Base-by-base conservation (phyloP, 2,329 filamentous ascomycete species). In the Sclerotinia spermophila region DNA sequence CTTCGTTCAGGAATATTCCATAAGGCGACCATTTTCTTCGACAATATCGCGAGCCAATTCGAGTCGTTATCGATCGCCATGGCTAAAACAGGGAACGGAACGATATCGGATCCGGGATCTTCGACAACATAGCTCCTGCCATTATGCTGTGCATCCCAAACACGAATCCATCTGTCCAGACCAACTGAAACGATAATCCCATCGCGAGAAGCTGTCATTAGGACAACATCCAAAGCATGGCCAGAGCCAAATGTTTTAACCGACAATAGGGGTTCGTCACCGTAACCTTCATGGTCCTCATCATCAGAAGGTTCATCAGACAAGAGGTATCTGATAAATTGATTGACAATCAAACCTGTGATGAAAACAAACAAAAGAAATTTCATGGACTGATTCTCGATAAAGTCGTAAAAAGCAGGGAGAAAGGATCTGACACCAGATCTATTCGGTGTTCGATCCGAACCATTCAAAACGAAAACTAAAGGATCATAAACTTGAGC, bases 401-500 rank as follows among this genome's bases (percentile, higher is more conserved):
- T 83, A 74, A 94, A 91, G 77, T 94, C 91, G 74, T 91, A 90
- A 19, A 87, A 82, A 2, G 86, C 85, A 1, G 87, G 85, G 7
- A 87, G 78, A 69, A 90, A 83, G 11, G 83, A 82, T 1, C 83
- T 82, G 51, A 79, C 74, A 13, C 79, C 79, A 62, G 84, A 82
- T 15, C 80, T 79, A 5, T 81, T 82, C 30, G 84, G 83, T 71
- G 85, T 88, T 27, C 92, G 87, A 77, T 92, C 86, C 3, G 92
- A 88, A 15, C 87, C 88, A 72, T 89, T 88, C 15, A 90, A 81
- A 5, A 94, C 90, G 72, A 94, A 90, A 4, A 93, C 85, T 5
- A 93, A 81, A 1, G 92, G 92, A 55, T 94, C 89, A 77, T 91
- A 92, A 1, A 94, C 90, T 59, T 86, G 86, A 33, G 92, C 91